Conservation (phyloP, 2,329 filamentous ascomycete genomes). For the Pyrenophora tritici-repentis region DNA sequence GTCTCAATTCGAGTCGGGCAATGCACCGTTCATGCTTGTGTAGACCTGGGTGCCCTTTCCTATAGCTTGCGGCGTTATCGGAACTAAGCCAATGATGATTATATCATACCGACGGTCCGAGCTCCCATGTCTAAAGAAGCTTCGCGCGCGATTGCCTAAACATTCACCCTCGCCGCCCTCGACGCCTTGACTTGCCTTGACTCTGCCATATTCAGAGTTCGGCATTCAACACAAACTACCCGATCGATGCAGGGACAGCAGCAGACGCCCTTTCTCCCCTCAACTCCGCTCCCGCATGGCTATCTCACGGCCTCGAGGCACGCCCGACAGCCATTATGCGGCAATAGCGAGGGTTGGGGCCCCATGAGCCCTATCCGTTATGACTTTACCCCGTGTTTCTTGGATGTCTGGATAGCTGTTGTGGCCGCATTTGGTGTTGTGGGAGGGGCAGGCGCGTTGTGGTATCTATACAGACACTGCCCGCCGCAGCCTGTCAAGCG, state of each 20-base stretch:
- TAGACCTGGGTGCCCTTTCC: too few species aligned
- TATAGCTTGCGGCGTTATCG: conserved; percentile 10
- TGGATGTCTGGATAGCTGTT: conserved; percentile 83
- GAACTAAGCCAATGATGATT: conserved; percentile 11
- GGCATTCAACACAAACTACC: conserved; percentile 22
- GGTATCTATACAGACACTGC: conserved; percentile 75
- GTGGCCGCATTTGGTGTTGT: conserved; percentile 81
- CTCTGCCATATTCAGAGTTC: conserved; percentile 31
- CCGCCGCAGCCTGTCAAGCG: conserved; percentile 70
- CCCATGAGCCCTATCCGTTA: conserved; percentile 84
- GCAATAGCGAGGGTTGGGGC: conserved; percentile 93
- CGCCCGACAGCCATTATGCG: conserved; percentile 74
- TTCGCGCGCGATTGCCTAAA: conserved; percentile 8
- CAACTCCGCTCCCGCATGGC: conserved; percentile 36
- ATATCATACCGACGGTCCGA: conserved; percentile 19
- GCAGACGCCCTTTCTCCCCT: conserved; percentile 43
- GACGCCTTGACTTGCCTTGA: conserved; percentile 19
- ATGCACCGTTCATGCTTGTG: not conserved
- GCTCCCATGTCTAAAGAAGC: conserved; percentile 11
- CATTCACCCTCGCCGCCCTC: conserved; percentile 15
- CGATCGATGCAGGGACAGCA: conserved; percentile 47
- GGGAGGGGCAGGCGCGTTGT: conserved; percentile 75
- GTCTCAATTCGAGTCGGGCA: not conserved
- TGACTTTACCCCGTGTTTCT: conserved; percentile 96
- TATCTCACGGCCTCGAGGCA: conserved; percentile 60